These are phyloP conservation scores for Solanum pinnatisectum DNA, from an alignment of 257 asterid species.

Conservation along the genomic window DNA sequence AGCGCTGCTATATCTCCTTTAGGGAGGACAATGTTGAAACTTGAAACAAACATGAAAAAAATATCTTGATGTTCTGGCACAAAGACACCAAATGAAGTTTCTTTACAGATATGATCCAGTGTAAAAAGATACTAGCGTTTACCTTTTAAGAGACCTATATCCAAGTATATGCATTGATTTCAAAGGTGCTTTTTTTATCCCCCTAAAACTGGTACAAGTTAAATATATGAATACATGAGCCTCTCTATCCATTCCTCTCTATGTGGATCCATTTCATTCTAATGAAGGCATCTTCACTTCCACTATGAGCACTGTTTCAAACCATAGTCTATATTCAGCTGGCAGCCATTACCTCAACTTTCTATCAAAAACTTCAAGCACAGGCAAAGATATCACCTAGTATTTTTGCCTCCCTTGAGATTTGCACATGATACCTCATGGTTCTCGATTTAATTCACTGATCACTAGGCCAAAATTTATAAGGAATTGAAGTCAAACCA, in stretches of 20 bases:
- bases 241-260: neutral
- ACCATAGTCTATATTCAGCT: neutral
- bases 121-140: neutral
- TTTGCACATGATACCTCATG: neutral
- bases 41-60: neutral
- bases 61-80: neutral
- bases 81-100: neutral
- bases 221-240: too few relatives aligned
- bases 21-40: neutral
- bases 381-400: neutral
- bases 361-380: neutral
- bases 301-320: neutral
- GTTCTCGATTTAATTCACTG: neutral
- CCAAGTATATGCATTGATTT: neutral
- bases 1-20: neutral
- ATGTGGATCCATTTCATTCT: neutral
- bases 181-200: neutral
- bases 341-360: neutral
- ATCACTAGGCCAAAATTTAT: neutral
- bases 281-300: neutral
- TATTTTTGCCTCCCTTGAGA: neutral
- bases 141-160: neutral
- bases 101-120: neutral
- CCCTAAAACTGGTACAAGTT: neutral
- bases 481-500: neutral